A percentile compares a stretch with the other conserved stretches of the same genome.
Conservation (phyloP, 805 yeast species). For the Myxozyma neglecta region DNA sequence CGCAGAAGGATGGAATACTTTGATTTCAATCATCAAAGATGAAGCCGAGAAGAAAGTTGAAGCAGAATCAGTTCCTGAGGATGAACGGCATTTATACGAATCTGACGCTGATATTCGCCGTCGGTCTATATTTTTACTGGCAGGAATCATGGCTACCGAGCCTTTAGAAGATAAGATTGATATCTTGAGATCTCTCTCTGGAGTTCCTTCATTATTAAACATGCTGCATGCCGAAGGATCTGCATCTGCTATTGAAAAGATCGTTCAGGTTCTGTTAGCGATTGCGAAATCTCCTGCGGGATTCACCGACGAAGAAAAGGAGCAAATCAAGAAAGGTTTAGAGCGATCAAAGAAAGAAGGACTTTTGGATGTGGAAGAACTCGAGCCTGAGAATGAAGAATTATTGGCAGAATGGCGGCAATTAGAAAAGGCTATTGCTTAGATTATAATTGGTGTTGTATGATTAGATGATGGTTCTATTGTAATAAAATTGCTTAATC, state of each 20-base stretch:
- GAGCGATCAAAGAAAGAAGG: conserved; percentile 27
- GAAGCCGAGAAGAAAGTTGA: conserved; percentile 4
- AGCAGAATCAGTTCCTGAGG: neutral
- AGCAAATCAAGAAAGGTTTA: conserved; percentile 17
- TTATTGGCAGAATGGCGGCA: conserved; percentile 28
- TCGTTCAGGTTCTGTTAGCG: conserved; percentile 22
- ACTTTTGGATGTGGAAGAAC: conserved; percentile 19
- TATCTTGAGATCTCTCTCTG: conserved; percentile 18
- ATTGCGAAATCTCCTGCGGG: conserved; percentile 26
- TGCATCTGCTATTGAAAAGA: conserved; percentile 24
- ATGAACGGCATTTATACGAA: conserved; percentile 16
- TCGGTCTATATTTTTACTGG: conserved; percentile 27
- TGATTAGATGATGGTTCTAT: neutral
- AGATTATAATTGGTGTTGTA: conserved; percentile 6
- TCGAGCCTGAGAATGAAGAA: conserved; percentile 5
- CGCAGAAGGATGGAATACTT: conserved; percentile 59
- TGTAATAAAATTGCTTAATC: no score
- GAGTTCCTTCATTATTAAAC: conserved; percentile 22
- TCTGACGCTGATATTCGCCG: conserved; percentile 19
- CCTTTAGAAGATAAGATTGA: conserved; percentile 25
- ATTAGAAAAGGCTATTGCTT: conserved; percentile 9
- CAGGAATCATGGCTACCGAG: conserved; percentile 29
- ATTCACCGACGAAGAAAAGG: conserved; percentile 25
- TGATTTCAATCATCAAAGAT: conserved; percentile 14
- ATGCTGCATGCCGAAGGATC: conserved; percentile 23